These are phyloP conservation scores for Aspergillus oerlinghausenensis DNA, from an alignment of 2,329 filamentous ascomycete genomes.

Conservation along the genomic window DNA sequence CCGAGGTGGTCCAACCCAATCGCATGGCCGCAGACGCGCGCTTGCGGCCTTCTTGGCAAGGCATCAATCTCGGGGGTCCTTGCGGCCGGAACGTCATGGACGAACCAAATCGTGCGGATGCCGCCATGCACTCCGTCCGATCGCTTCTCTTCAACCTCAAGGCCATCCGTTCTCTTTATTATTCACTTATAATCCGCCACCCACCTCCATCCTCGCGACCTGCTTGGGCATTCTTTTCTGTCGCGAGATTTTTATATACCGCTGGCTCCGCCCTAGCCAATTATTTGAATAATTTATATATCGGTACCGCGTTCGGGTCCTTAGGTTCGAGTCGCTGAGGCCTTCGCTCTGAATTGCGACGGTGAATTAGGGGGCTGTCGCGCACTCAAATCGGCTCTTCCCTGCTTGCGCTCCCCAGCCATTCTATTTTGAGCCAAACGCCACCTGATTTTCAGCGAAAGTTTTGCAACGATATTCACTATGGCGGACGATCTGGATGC, in stretches of 20 bases:
- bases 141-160: slow-evolving; percentile 15
- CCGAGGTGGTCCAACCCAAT: slow-evolving; percentile 10
- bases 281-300: not conserved
- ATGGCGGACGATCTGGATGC: slow-evolving; percentile 86
- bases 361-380: not conserved
- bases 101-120: slow-evolving; percentile 17
- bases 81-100: slow-evolving; percentile 27
- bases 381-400: not conserved
- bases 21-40: slow-evolving; percentile 24
- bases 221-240: not conserved
- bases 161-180: slow-evolving; percentile 5
- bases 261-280: not conserved
- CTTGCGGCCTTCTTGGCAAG: slow-evolving; percentile 24
- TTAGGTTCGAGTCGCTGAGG: not conserved
- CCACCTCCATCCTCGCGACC: not conserved
- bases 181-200: slow-evolving; percentile 9
- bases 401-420: not conserved
- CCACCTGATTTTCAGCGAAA: slow-evolving; percentile 9
- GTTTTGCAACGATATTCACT: slow-evolving; percentile 24
- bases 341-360: not conserved
- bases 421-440: not conserved
- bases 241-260: not conserved
- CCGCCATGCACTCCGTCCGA: slow-evolving; percentile 13
- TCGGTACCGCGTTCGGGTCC: not conserved
- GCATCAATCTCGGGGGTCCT: slow-evolving; percentile 14